Percentiles rank a stretch among this genome's conserved stretches.
Conservation (phyloP, 371 early-diverging fungal genomes). For the Smittium mucronatum region DNA sequence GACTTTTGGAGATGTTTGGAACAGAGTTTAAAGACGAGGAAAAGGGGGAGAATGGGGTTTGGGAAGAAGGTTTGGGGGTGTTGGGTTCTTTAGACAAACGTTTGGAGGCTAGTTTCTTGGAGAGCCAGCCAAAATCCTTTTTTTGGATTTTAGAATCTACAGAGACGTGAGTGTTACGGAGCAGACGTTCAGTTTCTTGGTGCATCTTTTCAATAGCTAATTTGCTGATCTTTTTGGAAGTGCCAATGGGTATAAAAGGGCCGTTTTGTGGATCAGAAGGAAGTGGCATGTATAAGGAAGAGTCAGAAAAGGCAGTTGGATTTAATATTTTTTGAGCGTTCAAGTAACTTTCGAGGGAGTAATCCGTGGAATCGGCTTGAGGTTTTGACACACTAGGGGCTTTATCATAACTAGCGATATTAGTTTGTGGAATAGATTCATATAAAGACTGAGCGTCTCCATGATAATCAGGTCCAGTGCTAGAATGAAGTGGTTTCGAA, state of each 20-base stretch:
- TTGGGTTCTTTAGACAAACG: background rate
- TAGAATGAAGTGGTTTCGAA: too few species aligned
- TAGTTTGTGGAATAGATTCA: too few species aligned
- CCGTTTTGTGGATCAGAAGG: too few species aligned
- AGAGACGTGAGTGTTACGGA: constrained; percentile 9
- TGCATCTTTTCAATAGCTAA: constrained; percentile 21
- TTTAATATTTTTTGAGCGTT: background rate
- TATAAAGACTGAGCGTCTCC: too few species aligned
- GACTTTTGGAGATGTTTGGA: background rate
- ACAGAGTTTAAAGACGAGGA: background rate
- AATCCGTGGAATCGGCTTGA: too few species aligned
- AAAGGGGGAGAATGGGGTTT: background rate
- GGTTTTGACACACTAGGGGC: too few species aligned
- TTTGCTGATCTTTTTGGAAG: constrained; percentile 20
- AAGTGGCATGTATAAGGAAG: too few species aligned
- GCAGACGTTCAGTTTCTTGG: constrained; percentile 26
- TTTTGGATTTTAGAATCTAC: constrained; percentile 7
- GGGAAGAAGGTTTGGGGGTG: background rate
- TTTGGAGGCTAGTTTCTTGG: background rate
- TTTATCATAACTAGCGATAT: too few species aligned
- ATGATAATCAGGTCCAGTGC: too few species aligned
- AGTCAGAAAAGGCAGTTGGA: too few species aligned
- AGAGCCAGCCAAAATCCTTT: constrained; percentile 6
- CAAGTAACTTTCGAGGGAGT: background rate
- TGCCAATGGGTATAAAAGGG: background rate